Percentiles rank a stretch among this genome's conserved stretches.
phyloP scores from a whole-genome alignment of 345 rosid species.

The Aquilaria sinensis region DNA sequence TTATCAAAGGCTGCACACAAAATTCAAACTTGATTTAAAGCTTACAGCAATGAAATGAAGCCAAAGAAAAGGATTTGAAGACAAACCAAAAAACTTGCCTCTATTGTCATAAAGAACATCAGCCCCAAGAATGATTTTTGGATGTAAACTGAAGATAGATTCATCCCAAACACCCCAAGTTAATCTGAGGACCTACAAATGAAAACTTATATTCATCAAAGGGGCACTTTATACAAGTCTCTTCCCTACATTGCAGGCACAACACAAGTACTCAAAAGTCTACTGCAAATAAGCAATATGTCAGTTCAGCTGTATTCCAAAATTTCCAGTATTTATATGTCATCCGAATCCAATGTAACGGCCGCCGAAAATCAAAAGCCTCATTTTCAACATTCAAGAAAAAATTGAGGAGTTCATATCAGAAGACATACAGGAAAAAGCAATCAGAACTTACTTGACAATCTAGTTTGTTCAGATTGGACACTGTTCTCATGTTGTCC shows the following conservation, averaged over 20 bases:
- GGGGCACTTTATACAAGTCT: not conserved
- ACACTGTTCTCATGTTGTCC: conserved; percentile 65
- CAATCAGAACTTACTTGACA: conserved; percentile 43
- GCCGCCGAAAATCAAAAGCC: no score
- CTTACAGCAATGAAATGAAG: conserved; percentile 10
- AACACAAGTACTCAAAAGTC: not conserved
- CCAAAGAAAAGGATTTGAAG: not conserved
- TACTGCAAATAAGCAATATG: not conserved
- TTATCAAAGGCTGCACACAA: conserved; percentile 66
- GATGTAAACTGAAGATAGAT: conserved; percentile 45
- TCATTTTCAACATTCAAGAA: no score
- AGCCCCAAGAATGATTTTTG: conserved; percentile 74
- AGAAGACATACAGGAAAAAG: not conserved
- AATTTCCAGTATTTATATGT: no score
- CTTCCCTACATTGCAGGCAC: no score
- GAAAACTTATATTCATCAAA: conserved; percentile 9
- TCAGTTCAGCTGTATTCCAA: not conserved
- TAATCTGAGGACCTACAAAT: conserved; percentile 53
- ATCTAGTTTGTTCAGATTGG: conserved; percentile 47
- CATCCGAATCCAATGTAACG: no score
- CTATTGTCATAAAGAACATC: conserved; percentile 78
- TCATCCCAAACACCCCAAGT: conserved; percentile 91
- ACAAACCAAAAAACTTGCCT: conserved; percentile 36
- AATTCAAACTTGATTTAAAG: conserved; percentile 6
- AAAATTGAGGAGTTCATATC: no score